Evolutionary conservation across 805 yeast genomes (phyloP).

Genomic region (Isabelozyma pseudorhagii): DNA sequence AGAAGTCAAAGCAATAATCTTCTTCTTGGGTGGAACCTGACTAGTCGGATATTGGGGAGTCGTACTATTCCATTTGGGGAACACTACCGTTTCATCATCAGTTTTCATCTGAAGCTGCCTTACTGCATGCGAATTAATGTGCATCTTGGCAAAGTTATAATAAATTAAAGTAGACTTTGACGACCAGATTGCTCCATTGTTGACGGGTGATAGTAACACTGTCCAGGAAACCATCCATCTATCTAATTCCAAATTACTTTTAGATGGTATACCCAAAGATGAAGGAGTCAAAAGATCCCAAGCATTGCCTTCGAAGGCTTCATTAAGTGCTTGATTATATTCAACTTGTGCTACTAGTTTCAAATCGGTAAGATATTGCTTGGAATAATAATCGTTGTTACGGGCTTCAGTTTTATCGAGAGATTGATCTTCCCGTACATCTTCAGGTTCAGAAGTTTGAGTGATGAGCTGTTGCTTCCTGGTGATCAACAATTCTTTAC

Average conservation of each 20-base stretch:
- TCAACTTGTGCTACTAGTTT: constrained; percentile 66
- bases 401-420: not conserved
- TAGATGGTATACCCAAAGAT: constrained; percentile 65
- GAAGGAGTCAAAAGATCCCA: constrained; percentile 62
- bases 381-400: constrained; percentile 4
- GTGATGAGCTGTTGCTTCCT: constrained; percentile 3
- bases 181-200: constrained; percentile 58
- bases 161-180: constrained; percentile 67
- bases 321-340: constrained; percentile 60
- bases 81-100: constrained; percentile 18
- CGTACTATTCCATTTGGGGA: constrained; percentile 31
- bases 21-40: constrained; percentile 1
- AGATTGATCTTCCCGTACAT: not conserved
- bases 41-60: not conserved
- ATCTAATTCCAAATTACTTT: constrained; percentile 62
- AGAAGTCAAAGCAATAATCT: constrained; percentile 7
- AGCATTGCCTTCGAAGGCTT: constrained; percentile 54
- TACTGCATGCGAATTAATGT: constrained; percentile 55
- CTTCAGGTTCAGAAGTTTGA: not conserved
- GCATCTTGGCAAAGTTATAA: constrained; percentile 74
- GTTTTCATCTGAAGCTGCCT: constrained; percentile 35
- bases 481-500: constrained; percentile 34
- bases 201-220: constrained; percentile 58
- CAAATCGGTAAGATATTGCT: constrained; percentile 40
- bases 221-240: constrained; percentile 85